Conservation (phyloP, 2,329 filamentous ascomycete species). For the Venturia aucupariae region DNA sequence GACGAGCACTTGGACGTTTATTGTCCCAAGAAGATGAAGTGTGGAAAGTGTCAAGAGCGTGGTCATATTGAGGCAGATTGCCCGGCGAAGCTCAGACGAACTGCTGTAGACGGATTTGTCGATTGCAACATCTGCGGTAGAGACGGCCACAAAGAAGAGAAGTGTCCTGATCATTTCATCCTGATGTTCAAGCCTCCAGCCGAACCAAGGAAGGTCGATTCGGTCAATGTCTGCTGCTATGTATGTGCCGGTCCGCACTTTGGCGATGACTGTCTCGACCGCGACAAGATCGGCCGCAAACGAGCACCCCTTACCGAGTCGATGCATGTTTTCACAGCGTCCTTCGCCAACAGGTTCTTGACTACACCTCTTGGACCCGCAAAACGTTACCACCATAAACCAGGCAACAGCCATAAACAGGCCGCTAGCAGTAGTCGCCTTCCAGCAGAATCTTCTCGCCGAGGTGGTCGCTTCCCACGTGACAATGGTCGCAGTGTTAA, state of each 20-base stretch:
- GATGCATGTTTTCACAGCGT: background rate
- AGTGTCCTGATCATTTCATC: conserved; percentile 55
- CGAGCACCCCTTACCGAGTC: conserved; percentile 1
- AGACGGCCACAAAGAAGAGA: conserved; percentile 47
- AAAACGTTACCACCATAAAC: background rate
- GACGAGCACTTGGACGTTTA: conserved; percentile 38
- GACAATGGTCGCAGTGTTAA: background rate
- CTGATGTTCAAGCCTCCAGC: conserved; percentile 33
- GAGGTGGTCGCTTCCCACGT: background rate
- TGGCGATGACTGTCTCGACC: conserved; percentile 42
- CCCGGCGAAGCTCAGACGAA: conserved; percentile 44
- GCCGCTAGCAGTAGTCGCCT: background rate
- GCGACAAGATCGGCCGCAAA: background rate
- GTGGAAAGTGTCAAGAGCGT: conserved; percentile 51
- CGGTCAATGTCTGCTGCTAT: conserved; percentile 47
- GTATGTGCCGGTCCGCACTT: conserved; percentile 48
- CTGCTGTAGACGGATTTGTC: conserved; percentile 42
- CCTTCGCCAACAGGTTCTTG: conserved; percentile 3
- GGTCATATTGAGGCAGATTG: conserved; percentile 50
- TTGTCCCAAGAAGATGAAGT: conserved; percentile 45
- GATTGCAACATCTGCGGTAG: conserved; percentile 54
- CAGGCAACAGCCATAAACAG: too few relatives aligned
- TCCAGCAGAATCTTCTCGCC: background rate
- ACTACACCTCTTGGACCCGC: background rate
- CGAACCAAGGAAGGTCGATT: conserved; percentile 38